phyloP scores from a whole-genome alignment of 768 basidiomycete species.

The Lactifluus rugatus region DNA sequence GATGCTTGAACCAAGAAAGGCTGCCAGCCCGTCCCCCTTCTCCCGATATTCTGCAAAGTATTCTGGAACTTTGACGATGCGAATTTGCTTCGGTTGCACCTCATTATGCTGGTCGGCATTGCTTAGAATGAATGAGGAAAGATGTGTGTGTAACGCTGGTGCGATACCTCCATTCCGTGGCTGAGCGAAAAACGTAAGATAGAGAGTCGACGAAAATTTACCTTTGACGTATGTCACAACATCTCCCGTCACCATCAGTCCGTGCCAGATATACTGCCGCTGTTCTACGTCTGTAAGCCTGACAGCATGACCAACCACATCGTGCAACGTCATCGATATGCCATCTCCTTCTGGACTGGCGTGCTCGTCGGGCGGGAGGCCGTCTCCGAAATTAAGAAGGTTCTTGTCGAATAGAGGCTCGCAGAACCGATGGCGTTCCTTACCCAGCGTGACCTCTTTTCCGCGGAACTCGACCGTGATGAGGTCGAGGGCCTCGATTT shows the following conservation, averaged over 20 bases:
- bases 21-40: constrained; percentile 70
- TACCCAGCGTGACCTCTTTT: constrained; percentile 65
- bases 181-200: constrained; percentile 1
- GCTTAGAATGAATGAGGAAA: constrained; percentile 51
- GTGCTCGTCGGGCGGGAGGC: constrained; percentile 5
- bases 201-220: constrained; percentile 23
- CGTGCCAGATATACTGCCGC: constrained; percentile 67
- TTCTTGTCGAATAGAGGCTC: constrained; percentile 79
- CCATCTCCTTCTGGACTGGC: constrained; percentile 22
- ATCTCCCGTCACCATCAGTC: constrained; percentile 73
- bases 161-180: constrained; percentile 26
- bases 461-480: constrained; percentile 65
- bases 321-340: constrained; percentile 43
- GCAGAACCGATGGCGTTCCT: constrained; percentile 83
- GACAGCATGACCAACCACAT: constrained; percentile 57
- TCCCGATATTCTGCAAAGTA: constrained; percentile 89
- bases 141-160: constrained; percentile 57
- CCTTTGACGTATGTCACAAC: constrained; percentile 65
- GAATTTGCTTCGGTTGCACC: constrained; percentile 56
- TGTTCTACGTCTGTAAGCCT: constrained; percentile 51
- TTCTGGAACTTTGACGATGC: constrained; percentile 64
- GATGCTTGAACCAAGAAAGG: constrained; percentile 75
- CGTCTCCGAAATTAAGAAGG: constrained; percentile 32
- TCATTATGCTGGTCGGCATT: constrained; percentile 59
- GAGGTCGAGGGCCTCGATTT: constrained; percentile 81